phyloP scores from a whole-genome alignment of 306 rosid genomes.

The Casuarina glauca region DNA sequence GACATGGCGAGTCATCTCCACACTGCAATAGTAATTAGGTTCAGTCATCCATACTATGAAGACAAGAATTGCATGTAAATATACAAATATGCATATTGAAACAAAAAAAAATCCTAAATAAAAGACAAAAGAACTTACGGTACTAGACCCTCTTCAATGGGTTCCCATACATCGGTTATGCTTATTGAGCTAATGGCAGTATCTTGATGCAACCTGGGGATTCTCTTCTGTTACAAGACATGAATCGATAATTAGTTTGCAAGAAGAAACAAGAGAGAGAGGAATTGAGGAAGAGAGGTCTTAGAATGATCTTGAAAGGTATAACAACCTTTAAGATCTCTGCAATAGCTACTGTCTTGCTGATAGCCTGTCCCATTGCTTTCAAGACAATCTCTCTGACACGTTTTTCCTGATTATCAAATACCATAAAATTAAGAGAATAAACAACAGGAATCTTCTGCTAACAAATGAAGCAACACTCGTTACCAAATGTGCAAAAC shows the following conservation, averaged over 20 bases:
- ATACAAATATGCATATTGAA: background rate
- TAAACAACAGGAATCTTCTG: slow-evolving; percentile 7
- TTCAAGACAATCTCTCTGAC: slow-evolving; percentile 84
- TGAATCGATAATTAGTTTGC: slow-evolving; percentile 16
- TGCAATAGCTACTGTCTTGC: slow-evolving; percentile 92
- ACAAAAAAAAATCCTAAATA: slow-evolving; percentile 14
- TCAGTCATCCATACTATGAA: slow-evolving; percentile 12
- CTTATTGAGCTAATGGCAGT: slow-evolving; percentile 89
- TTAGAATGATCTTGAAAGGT: slow-evolving; percentile 10
- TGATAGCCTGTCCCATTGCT: slow-evolving; percentile 99
- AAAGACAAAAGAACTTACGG: slow-evolving; percentile 61
- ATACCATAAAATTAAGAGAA: slow-evolving; percentile 15
- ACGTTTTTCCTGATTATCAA: slow-evolving; percentile 67
- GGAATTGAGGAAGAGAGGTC: background rate
- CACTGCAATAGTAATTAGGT: slow-evolving; percentile 54
- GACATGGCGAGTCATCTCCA: slow-evolving; percentile 99
- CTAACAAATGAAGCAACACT: background rate
- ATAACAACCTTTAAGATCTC: slow-evolving; percentile 79
- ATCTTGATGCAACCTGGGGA: slow-evolving; percentile 72
- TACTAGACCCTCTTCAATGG: slow-evolving; percentile 97
- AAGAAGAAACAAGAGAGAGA: background rate
- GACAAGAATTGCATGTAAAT: background rate
- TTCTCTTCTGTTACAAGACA: slow-evolving; percentile 64
- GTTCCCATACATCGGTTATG: slow-evolving; percentile 97
- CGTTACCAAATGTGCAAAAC: background rate